A percentile compares a stretch with the other conserved stretches of the same genome.
These are phyloP conservation scores for Vanilla planifolia DNA, from an alignment of 106 monocot species.

Conservation along the genomic window DNA sequence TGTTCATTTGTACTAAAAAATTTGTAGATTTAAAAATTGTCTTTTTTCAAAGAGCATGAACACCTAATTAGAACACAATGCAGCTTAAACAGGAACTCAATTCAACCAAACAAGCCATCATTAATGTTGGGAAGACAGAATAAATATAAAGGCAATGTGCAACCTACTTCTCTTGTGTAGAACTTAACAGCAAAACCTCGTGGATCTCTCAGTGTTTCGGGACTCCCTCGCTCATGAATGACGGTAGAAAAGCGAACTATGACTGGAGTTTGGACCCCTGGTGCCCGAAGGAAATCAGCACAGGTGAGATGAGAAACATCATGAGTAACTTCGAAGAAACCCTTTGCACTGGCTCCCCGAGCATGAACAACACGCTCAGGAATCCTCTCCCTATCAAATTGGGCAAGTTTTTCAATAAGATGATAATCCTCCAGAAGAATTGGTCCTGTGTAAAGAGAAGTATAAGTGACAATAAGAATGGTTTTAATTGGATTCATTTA, in stretches of 20 bases:
- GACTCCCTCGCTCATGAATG: slow-evolving; percentile 71
- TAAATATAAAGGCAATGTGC: too few relatives aligned
- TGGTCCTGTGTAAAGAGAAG: slow-evolving; percentile 25
- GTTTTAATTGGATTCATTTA: too few relatives aligned
- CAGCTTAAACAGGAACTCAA: too few relatives aligned
- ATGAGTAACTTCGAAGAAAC: slow-evolving; percentile 74
- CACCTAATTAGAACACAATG: too few relatives aligned
- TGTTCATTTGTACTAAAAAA: too few relatives aligned
- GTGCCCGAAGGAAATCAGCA: slow-evolving; percentile 69
- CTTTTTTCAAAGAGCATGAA: too few relatives aligned
- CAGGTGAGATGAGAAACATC: slow-evolving; percentile 61
- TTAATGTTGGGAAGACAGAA: too few relatives aligned
- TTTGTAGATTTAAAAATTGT: too few relatives aligned
- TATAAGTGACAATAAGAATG: too few relatives aligned
- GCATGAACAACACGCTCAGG: slow-evolving; percentile 79
- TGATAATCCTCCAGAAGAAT: slow-evolving; percentile 77
- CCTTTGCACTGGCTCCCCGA: slow-evolving; percentile 70
- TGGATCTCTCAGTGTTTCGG: slow-evolving; percentile 68
- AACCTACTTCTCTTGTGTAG: slow-evolving; percentile 72
- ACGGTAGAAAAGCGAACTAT: slow-evolving; percentile 75
- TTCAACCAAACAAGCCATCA: too few relatives aligned
- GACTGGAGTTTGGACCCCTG: slow-evolving; percentile 61
- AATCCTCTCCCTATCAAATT: slow-evolving; percentile 66
- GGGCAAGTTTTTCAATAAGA: slow-evolving; percentile 63
- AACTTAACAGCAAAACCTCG: slow-evolving; percentile 75